Conservation (phyloP, 1,284 basidiomycete genomes). For the Cutaneotrichosporon arboriforme region DNA sequence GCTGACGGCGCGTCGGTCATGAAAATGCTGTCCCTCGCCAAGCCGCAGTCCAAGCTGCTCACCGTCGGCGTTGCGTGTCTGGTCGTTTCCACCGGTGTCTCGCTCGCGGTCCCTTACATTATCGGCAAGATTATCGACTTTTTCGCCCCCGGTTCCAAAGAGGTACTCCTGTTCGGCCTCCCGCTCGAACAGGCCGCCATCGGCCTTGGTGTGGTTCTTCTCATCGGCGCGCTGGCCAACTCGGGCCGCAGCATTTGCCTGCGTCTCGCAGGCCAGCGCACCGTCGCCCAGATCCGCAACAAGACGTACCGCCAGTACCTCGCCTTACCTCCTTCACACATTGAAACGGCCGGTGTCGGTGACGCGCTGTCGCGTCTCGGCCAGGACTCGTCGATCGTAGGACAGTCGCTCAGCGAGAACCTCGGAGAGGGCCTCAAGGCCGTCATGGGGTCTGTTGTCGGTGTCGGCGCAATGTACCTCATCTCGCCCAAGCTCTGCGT, state of each 20-base stretch:
- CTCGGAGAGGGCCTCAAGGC: conserved; percentile 46
- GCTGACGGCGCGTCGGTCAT: conserved; percentile 39
- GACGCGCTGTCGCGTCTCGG: conserved; percentile 45
- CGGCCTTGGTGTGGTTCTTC: conserved; percentile 27
- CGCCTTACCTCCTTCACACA: conserved; percentile 42
- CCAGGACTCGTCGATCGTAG: conserved; percentile 45
- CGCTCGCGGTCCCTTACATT: conserved; percentile 39
- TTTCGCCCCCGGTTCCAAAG: conserved; percentile 42
- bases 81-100: conserved; percentile 39
- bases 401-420: conserved; percentile 42
- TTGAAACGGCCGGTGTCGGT: conserved; percentile 43
- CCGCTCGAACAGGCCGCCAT: conserved; percentile 40
- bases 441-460: conserved; percentile 39
- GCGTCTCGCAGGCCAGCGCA: conserved; percentile 43
- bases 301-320: conserved; percentile 45
- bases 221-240: conserved; percentile 43
- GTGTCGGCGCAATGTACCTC: conserved; percentile 43
- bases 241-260: conserved; percentile 38
- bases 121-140: conserved; percentile 47
- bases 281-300: conserved; percentile 42
- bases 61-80: conserved; percentile 36
- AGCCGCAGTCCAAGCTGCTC: conserved; percentile 42
- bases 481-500: conserved; percentile 43
- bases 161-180: conserved; percentile 38
- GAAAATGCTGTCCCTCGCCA: conserved; percentile 38